Percentiles rank a stretch among this genome's conserved stretches.
Conservation (phyloP, 345 rosid species). For the Eutrema yunnanense region DNA sequence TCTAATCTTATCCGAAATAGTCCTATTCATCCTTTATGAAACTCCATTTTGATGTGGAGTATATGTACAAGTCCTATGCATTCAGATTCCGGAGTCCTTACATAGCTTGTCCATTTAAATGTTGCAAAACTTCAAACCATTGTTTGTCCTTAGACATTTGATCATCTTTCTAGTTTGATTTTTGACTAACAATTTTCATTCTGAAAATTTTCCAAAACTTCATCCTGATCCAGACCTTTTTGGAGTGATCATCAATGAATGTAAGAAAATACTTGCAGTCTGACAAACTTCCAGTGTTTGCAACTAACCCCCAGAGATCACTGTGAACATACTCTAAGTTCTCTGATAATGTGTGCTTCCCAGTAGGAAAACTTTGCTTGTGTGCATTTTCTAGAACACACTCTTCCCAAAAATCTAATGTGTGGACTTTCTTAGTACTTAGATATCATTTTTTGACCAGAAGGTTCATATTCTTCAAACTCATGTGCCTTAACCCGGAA, state of each 20-base stretch:
- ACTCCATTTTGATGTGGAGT: neutral
- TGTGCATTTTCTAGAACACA: neutral
- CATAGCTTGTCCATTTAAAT: neutral
- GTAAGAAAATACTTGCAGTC: neutral
- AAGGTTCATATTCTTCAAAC: neutral
- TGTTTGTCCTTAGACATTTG: neutral
- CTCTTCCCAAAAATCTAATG: neutral
- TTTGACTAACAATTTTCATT: neutral
- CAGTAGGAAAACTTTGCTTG: neutral
- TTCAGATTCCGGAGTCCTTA: neutral
- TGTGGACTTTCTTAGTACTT: neutral
- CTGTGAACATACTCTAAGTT: neutral
- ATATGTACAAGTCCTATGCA: neutral
- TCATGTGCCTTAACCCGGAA: neutral
- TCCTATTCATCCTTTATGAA: neutral
- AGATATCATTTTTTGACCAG: neutral
- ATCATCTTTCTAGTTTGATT: neutral
- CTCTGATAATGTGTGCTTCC: neutral
- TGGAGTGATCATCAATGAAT: neutral
- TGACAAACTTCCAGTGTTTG: neutral
- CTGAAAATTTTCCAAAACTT: neutral
- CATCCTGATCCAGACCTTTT: neutral
- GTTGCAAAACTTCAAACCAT: neutral
- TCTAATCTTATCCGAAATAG: neutral
- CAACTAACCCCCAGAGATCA: neutral